Conservation (phyloP, 306 rosid genomes). For the Quercus ilex region DNA sequence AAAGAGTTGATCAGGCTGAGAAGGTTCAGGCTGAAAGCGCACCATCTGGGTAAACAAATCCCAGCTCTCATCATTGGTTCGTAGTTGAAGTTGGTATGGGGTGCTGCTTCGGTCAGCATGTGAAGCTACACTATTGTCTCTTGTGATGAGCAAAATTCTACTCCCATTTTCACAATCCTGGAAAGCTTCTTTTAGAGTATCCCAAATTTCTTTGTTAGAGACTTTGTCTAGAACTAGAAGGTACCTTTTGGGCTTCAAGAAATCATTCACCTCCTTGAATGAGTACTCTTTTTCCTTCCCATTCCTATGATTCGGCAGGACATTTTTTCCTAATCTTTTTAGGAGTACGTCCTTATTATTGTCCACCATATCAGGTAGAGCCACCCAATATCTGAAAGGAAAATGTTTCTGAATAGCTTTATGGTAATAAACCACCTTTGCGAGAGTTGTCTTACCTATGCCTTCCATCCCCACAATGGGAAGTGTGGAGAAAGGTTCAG, state of each 20-base stretch:
- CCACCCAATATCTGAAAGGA: not conserved
- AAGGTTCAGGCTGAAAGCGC: not conserved
- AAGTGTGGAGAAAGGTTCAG: not conserved
- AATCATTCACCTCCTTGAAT: too few species aligned
- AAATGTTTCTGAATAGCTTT: not conserved
- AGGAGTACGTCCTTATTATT: too few species aligned
- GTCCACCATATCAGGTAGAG: not conserved
- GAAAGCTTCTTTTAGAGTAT: not conserved
- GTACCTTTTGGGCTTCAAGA: not conserved
- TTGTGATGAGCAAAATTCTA: constrained; percentile 34
- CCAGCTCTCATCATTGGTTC: constrained; percentile 33
- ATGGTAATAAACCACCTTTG: not conserved
- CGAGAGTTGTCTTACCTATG: constrained; percentile 19
- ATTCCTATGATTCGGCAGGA: too few species aligned
- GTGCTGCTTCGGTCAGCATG: not conserved
- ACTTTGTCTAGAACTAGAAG: constrained; percentile 15
- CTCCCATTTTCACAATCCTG: not conserved
- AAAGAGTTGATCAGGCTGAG: too few species aligned
- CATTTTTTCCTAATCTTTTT: too few species aligned
- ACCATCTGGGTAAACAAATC: constrained; percentile 19
- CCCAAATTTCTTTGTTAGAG: not conserved
- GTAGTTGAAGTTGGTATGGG: constrained; percentile 16
- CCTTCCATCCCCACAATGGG: constrained; percentile 22
- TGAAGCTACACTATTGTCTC: constrained; percentile 12
- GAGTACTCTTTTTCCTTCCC: too few species aligned